A percentile compares a stretch with the other conserved stretches of the same genome.
Evolutionary conservation across 768 basidiomycete species (phyloP).

Genomic region (Cubamyces lactineus): DNA sequence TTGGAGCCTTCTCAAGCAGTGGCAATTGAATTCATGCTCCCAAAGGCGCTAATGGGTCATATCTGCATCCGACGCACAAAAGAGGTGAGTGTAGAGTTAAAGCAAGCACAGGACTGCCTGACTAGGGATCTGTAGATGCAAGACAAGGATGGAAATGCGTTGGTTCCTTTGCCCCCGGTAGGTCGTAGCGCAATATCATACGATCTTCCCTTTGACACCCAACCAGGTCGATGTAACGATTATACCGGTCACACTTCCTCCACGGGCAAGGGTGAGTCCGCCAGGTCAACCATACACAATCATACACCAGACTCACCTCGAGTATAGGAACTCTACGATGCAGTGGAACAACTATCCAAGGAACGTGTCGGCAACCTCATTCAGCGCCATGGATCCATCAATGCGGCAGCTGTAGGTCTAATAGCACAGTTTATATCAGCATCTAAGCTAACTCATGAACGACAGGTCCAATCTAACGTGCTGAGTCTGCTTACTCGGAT

Average conservation of each 20-base stretch:
- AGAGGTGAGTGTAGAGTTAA: conserved; percentile 48
- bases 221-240: conserved; percentile 75
- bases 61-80: conserved; percentile 83
- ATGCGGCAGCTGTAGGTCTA: conserved; percentile 41
- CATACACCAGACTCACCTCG: neutral
- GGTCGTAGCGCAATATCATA: conserved; percentile 6
- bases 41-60: conserved; percentile 74
- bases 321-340: conserved; percentile 63
- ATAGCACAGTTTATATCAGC: neutral
- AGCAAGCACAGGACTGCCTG: neutral
- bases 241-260: conserved; percentile 66
- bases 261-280: conserved; percentile 62
- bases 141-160: conserved; percentile 69
- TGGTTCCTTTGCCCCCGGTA: conserved; percentile 78
- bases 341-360: conserved; percentile 64
- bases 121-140: conserved; percentile 62
- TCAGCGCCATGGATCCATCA: conserved; percentile 40
- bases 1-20: neutral
- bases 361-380: conserved; percentile 64
- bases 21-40: neutral
- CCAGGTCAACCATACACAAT: neutral
- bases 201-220: neutral
- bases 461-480: conserved; percentile 67
- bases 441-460: neutral
- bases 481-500: conserved; percentile 85